Evolutionary conservation across 2,329 filamentous ascomycete genomes (phyloP).

Genomic region (Dothidotthia symphoricarpi): DNA sequence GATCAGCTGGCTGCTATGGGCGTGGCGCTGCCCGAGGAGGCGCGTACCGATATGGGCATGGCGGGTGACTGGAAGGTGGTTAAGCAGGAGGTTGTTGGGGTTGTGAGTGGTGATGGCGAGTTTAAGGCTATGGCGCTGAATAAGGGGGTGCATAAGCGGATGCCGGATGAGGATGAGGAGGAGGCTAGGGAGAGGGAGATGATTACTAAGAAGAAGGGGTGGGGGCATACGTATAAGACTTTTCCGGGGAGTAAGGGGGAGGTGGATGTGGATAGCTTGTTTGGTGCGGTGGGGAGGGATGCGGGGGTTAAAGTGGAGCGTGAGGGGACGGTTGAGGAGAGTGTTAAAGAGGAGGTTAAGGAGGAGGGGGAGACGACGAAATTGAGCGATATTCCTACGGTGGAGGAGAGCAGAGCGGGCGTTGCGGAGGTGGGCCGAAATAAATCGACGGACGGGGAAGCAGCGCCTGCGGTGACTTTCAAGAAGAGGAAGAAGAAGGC

Average conservation of each 20-base stretch:
- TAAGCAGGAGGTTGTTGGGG: slow-evolving; percentile 46
- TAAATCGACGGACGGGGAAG: slow-evolving; percentile 22
- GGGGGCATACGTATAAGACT: slow-evolving; percentile 48
- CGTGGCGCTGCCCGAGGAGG: slow-evolving; percentile 75
- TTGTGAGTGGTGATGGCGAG: slow-evolving; percentile 48
- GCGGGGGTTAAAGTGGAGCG: slow-evolving; percentile 44
- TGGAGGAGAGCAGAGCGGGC: slow-evolving; percentile 24
- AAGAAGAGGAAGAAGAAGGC: slow-evolving; percentile 73
- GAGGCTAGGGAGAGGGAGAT: slow-evolving; percentile 58
- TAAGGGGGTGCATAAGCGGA: slow-evolving; percentile 62
- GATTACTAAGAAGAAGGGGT: slow-evolving; percentile 42
- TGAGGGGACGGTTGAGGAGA: slow-evolving; percentile 49
- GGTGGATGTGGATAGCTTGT: slow-evolving; percentile 65
- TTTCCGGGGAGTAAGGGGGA: slow-evolving; percentile 46
- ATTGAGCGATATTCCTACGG: slow-evolving; percentile 28
- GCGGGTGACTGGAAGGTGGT: slow-evolving; percentile 83
- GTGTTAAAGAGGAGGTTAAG: slow-evolving; percentile 19
- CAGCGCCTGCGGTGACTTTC: slow-evolving; percentile 60
- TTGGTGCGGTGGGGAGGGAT: slow-evolving; percentile 39
- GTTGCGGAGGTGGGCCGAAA: slow-evolving; percentile 15
- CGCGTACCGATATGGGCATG: slow-evolving; percentile 78
- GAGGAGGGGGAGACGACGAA: slow-evolving; percentile 17
- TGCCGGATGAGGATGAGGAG: slow-evolving; percentile 59
- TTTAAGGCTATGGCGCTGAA: slow-evolving; percentile 46
- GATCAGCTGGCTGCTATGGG: slow-evolving; percentile 86